These are phyloP conservation scores for Helichrysum umbraculigerum DNA, from an alignment of 129 eudicot genomes.

Conservation along the genomic window DNA sequence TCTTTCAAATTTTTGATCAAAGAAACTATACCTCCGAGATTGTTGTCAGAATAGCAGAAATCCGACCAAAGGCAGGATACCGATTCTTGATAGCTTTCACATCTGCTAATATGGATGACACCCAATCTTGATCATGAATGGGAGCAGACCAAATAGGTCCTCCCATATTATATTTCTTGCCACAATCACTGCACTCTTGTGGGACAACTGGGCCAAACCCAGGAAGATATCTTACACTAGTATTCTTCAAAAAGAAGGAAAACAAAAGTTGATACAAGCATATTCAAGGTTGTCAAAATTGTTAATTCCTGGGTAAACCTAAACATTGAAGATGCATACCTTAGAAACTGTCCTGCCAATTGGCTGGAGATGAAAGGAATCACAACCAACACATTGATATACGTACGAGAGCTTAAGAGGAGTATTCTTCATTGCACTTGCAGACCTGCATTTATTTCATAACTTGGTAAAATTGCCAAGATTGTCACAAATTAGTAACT, in stretches of 20 bases:
- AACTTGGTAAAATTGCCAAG: constrained; percentile 20
- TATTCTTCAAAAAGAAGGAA: constrained; percentile 42
- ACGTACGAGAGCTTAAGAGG: constrained; percentile 93
- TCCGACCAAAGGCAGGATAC: constrained; percentile 81
- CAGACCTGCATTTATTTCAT: constrained; percentile 64
- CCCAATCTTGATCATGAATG: constrained; percentile 97
- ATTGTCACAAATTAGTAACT: neutral
- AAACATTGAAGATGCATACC: constrained; percentile 43
- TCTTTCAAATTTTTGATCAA: neutral
- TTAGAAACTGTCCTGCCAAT: constrained; percentile 88
- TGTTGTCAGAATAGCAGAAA: constrained; percentile 85
- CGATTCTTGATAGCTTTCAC: constrained; percentile 69
- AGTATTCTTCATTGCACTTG: constrained; percentile 95
- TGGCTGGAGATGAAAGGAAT: constrained; percentile 97
- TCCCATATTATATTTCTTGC: constrained; percentile 85
- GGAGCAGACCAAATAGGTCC: constrained; percentile 99
- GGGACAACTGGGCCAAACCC: constrained; percentile 89
- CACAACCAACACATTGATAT: constrained; percentile 91
- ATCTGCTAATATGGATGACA: constrained; percentile 65
- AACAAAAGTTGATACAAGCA: neutral
- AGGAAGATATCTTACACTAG: constrained; percentile 83
- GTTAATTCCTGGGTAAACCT: neutral
- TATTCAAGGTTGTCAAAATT: constrained; percentile 17
- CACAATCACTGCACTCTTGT: constrained; percentile 90
- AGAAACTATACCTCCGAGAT: constrained; percentile 67